These are phyloP conservation scores for Xanthoconium separans DNA, from an alignment of 1,284 basidiomycete genomes.

Conservation along the genomic window DNA sequence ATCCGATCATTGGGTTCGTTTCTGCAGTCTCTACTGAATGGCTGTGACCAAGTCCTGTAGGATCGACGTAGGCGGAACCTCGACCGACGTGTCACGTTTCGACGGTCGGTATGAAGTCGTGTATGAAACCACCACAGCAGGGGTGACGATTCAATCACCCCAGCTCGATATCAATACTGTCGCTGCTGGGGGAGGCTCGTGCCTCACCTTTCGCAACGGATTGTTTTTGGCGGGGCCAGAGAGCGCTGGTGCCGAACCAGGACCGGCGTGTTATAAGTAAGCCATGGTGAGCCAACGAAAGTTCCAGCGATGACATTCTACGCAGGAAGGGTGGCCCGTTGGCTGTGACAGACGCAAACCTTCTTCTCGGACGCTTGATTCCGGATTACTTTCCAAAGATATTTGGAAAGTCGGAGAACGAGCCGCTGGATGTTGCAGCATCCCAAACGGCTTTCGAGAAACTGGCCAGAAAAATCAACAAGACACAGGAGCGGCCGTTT, in stretches of 20 bases:
- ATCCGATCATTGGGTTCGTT: constrained; percentile 63
- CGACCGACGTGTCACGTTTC: constrained; percentile 78
- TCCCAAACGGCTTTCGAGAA: constrained; percentile 37
- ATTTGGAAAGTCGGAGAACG: constrained; percentile 75
- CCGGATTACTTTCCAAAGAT: constrained; percentile 73
- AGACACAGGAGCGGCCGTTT: constrained; percentile 53
- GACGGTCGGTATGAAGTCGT: constrained; percentile 75
- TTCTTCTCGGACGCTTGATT: constrained; percentile 70
- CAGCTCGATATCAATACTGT: constrained; percentile 79
- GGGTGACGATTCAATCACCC: constrained; percentile 74
- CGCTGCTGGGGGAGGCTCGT: constrained; percentile 74
- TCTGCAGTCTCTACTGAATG: background rate
- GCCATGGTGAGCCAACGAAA: constrained; percentile 4
- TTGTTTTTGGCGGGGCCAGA: constrained; percentile 69
- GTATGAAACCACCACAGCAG: constrained; percentile 81
- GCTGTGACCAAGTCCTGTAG: constrained; percentile 31
- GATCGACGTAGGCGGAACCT: constrained; percentile 73
- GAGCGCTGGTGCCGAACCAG: constrained; percentile 72
- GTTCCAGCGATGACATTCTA: background rate
- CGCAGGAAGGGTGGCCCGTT: constrained; percentile 68
- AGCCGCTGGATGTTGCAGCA: constrained; percentile 62
- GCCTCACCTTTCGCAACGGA: constrained; percentile 43
- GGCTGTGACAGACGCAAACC: constrained; percentile 75
- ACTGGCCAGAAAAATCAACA: constrained; percentile 36
- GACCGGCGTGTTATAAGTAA: constrained; percentile 67